These are phyloP conservation scores for Filobasidium uniguttulatum DNA, from an alignment of 1,284 basidiomycete genomes.

Conservation along the genomic window DNA sequence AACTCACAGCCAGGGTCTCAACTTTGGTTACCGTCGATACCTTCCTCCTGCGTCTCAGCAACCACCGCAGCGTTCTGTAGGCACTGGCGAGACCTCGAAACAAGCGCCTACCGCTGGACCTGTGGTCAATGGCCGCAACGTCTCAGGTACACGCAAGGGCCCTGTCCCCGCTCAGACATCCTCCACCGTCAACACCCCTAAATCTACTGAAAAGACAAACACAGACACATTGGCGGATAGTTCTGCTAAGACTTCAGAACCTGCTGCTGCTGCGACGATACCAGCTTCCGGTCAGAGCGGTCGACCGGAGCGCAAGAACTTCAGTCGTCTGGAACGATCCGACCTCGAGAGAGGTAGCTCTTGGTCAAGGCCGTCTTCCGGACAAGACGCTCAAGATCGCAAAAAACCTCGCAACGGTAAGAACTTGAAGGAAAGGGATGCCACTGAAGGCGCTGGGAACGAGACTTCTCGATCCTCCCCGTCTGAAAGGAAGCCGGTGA, in stretches of 20 bases:
- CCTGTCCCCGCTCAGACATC: constrained; percentile 12
- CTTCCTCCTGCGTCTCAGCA: no score
- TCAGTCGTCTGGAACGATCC: not conserved
- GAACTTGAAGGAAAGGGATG: not conserved
- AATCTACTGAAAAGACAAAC: constrained; percentile 14
- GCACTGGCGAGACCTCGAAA: not conserved
- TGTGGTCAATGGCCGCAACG: no score
- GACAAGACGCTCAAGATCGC: not conserved
- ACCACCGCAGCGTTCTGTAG: no score
- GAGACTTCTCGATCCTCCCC: not conserved
- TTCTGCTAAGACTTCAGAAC: constrained; percentile 17
- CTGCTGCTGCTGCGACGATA: not conserved
- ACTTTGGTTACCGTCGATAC: constrained; percentile 52
- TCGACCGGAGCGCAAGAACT: not conserved
- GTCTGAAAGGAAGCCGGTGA: not conserved
- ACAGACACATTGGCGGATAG: not conserved
- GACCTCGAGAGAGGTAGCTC: not conserved
- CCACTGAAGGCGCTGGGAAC: not conserved
- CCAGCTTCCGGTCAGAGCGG: not conserved
- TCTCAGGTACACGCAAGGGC: no score
- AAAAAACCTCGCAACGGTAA: not conserved
- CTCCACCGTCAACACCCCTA: constrained; percentile 25
- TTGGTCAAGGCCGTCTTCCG: not conserved
- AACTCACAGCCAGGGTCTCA: constrained; percentile 87
- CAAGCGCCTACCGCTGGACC: constrained; percentile 24